Conservation (phyloP, 2,329 filamentous ascomycete species). For the Alternaria sp. region DNA sequence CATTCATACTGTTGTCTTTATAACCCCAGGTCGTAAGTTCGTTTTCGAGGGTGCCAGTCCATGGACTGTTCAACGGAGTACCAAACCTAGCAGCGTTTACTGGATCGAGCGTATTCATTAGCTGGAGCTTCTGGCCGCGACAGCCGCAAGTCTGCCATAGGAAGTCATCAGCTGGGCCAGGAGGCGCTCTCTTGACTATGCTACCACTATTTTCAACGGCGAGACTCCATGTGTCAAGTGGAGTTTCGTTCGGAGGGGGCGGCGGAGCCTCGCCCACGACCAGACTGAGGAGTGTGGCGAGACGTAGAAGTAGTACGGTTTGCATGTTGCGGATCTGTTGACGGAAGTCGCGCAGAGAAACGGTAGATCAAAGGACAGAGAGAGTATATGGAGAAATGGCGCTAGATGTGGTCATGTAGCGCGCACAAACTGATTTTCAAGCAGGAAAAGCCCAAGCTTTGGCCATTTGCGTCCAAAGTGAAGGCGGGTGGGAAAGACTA, state of each 20-base stretch:
- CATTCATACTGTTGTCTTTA: neutral
- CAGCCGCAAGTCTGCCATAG: neutral
- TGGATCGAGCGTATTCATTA: neutral
- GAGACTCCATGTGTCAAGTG: neutral
- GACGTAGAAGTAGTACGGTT: neutral
- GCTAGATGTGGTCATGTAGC: neutral
- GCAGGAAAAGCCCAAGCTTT: neutral
- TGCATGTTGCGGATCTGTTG: neutral
- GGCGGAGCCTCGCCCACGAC: neutral
- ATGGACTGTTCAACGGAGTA: neutral
- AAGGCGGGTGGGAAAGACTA: neutral
- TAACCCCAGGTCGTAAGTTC: constrained; percentile 1
- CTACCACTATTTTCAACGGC: neutral
- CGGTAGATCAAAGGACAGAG: neutral
- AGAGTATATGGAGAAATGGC: neutral
- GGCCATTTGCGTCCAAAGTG: neutral
- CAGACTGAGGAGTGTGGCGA: neutral
- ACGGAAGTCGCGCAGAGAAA: neutral
- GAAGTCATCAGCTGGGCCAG: neutral
- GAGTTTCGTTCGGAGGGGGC: neutral
- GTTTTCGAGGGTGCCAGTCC: neutral
- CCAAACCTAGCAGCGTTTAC: neutral
- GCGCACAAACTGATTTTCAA: neutral
- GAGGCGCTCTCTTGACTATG: constrained; percentile 1
- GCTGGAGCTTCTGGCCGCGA: neutral